Base-by-base conservation (phyloP, 257 asterid species). In the Linaria vulgaris region DNA sequence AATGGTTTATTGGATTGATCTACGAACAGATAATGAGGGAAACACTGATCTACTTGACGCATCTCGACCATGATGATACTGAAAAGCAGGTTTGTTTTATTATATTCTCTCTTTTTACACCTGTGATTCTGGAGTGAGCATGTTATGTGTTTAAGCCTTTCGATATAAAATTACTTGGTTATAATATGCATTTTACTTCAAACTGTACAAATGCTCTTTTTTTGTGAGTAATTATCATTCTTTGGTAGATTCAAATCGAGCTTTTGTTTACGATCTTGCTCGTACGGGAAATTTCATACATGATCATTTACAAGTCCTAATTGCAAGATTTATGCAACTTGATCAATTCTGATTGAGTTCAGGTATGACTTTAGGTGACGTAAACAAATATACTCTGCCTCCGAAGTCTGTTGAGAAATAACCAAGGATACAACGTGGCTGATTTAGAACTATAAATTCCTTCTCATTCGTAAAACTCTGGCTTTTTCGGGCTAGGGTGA, bases 21-120 rank as follows among this genome's bases (percentile, higher is more conserved):
- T 61, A 63, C 16, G 66, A 78, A 78, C 94, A 94, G 99, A 84
- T 90, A 75, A 94, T 94, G 99, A 82, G 97, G 83, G 99, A 94
- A 74, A 94, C 99, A 34, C 71, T 94, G 81, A 85, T 94, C 79
- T 94, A 94, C 71, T 78, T 94, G 79, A 85, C 99, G 44, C 97
- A 94, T 84, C 97, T 94, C 73, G 99, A 94, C 70, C 99, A 94
- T 1, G 96, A 90, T 21, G 99, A 94, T 74, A 94, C 99, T 9
- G 99, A 94, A 79, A 90, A 83, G 63, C 97, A 87, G 97, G 99
- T 94, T 56, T 63, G 61, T 4, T 27, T 59, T 24, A 31, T 19
- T 31, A 24, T 22, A 41, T n/a, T 60, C 55, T 11, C 20, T 31
- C 45, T 6, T 20, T 56, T 13, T 61, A 52, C 54, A 27, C 30